A percentile compares a stretch with the other conserved stretches of the same genome.
Evolutionary conservation across 768 basidiomycete species (phyloP).

Genomic region (Podaxis mareebaensis): DNA sequence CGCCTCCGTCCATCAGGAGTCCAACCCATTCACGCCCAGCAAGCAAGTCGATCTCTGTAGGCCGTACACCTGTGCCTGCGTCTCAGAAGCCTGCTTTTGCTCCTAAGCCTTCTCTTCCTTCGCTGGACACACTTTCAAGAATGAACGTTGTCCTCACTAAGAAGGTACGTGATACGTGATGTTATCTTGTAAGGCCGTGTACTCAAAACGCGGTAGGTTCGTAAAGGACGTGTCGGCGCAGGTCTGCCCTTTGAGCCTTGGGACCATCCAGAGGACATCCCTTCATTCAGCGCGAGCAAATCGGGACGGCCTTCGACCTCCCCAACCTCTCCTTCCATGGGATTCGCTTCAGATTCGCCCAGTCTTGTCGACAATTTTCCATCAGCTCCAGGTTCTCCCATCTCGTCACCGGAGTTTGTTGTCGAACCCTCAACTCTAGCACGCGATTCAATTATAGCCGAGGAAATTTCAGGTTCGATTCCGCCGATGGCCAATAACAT

Average conservation of each 20-base stretch:
- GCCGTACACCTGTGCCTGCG: conserved; percentile 30
- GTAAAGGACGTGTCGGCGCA: conserved; percentile 54
- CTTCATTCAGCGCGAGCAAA: background rate
- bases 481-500: background rate
- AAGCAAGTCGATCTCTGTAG: conserved; percentile 2
- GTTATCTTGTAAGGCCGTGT: conserved; percentile 9
- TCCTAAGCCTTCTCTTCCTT: conserved; percentile 52
- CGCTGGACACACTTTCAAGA: conserved; percentile 46
- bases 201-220: conserved; percentile 34
- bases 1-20: conserved; percentile 6
- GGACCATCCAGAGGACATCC: conserved; percentile 35
- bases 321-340: background rate
- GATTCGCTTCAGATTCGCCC: background rate
- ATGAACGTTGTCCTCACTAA: conserved; percentile 47
- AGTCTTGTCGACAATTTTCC: background rate
- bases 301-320: background rate
- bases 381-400: background rate
- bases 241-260: conserved; percentile 55
- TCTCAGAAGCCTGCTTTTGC: conserved; percentile 49
- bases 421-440: background rate
- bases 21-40: conserved; percentile 11
- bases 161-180: conserved; percentile 37
- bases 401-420: background rate
- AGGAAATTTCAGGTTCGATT: background rate
- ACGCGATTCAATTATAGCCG: background rate